Percentiles rank a stretch among this genome's conserved stretches.
Evolutionary conservation across 2,329 filamentous ascomycete species (phyloP).

Genomic region (Raffaelea ambrosiae): DNA sequence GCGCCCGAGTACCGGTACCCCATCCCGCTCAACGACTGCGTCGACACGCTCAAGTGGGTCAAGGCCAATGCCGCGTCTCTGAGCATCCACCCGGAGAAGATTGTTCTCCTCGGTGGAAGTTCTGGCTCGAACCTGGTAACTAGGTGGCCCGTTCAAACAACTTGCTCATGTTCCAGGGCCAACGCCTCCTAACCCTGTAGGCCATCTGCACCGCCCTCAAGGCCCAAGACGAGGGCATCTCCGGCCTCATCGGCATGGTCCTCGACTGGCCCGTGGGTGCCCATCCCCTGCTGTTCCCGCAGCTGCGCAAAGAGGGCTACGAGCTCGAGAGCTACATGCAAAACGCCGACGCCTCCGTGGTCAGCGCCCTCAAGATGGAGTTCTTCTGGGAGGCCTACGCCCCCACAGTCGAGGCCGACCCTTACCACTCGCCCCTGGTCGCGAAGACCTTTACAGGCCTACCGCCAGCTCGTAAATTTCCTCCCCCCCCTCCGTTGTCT

Average conservation of each 20-base stretch:
- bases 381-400: constrained; percentile 26
- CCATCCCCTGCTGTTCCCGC: constrained; percentile 26
- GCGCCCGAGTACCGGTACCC: constrained; percentile 43
- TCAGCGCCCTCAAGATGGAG: constrained; percentile 21
- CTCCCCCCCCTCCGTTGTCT: too few species aligned
- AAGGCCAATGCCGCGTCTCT: constrained; percentile 33
- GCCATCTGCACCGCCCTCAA: constrained; percentile 20
- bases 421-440: constrained; percentile 23
- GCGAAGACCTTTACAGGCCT: constrained; percentile 20
- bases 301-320: constrained; percentile 16
- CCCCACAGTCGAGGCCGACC: constrained; percentile 18
- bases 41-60: constrained; percentile 36
- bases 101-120: constrained; percentile 40
- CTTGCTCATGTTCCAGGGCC: too few species aligned
- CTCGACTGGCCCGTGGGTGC: constrained; percentile 26
- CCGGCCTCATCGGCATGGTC: constrained; percentile 23
- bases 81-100: constrained; percentile 23
- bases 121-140: constrained; percentile 42
- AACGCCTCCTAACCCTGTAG: constrained; percentile 7
- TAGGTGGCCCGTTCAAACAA: constrained; percentile 21
- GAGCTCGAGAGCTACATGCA: constrained; percentile 26
- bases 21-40: constrained; percentile 39
- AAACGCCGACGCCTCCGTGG: constrained; percentile 21
- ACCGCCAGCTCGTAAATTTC: constrained; percentile 25
- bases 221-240: constrained; percentile 22